A percentile compares a stretch with the other conserved stretches of the same genome.
These are phyloP conservation scores for Gastroboletus turbinatus DNA, from an alignment of 1,284 basidiomycete species.

Conservation along the genomic window DNA sequence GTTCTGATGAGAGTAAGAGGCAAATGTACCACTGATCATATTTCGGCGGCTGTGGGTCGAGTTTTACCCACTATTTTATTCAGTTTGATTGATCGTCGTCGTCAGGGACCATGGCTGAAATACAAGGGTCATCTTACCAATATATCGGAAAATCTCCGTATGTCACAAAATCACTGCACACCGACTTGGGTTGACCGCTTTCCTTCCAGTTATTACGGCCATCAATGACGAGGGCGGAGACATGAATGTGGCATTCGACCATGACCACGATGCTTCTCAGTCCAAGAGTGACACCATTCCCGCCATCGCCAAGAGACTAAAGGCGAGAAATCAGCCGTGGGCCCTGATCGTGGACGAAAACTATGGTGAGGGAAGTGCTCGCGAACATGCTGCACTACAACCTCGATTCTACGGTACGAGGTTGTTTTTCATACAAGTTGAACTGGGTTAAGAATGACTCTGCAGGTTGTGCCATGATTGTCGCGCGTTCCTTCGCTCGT, in stretches of 20 bases:
- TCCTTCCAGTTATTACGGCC: slow-evolving; percentile 66
- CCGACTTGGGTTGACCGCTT: slow-evolving; percentile 40
- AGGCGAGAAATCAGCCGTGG: slow-evolving; percentile 84
- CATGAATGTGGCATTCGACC: slow-evolving; percentile 87
- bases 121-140: slow-evolving; percentile 97
- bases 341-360: slow-evolving; percentile 94
- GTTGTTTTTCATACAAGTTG: not conserved
- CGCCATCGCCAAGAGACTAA: slow-evolving; percentile 84
- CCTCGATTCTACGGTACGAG: slow-evolving; percentile 88
- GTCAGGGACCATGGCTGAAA: slow-evolving; percentile 93
- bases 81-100: slow-evolving; percentile 5
- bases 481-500: slow-evolving; percentile 93
- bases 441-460: not conserved
- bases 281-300: slow-evolving; percentile 81
- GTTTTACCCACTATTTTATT: not conserved
- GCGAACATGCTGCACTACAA: slow-evolving; percentile 97
- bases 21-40: slow-evolving; percentile 99
- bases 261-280: slow-evolving; percentile 46
- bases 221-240: slow-evolving; percentile 91
- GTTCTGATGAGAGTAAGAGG: slow-evolving; percentile 92
- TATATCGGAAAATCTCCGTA: slow-evolving; percentile 93
- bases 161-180: slow-evolving; percentile 33
- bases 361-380: slow-evolving; percentile 97
- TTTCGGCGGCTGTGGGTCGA: slow-evolving; percentile 79
- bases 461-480: slow-evolving; percentile 76